phyloP scores from a whole-genome alignment of 495 filamentous ascomycete genomes.

The Podospora pseudopauciseta region DNA sequence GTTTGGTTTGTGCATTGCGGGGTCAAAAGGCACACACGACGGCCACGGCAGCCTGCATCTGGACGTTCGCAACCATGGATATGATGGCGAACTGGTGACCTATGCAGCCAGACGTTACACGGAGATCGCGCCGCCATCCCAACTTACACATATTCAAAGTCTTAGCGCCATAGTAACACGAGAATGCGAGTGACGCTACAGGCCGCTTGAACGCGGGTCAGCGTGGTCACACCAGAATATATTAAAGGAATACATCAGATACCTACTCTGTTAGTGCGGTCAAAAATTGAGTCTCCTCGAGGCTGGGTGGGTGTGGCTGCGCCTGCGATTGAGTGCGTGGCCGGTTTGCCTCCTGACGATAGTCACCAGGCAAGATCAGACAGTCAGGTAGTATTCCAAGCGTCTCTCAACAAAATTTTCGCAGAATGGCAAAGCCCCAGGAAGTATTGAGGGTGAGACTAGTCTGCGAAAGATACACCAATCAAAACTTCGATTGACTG shows the following conservation, averaged over 20 bases:
- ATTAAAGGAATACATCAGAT: background rate
- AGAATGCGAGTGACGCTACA: background rate
- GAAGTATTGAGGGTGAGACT: background rate
- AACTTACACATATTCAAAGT: background rate
- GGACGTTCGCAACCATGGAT: background rate
- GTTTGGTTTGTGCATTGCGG: background rate
- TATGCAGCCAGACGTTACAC: conserved; percentile 1
- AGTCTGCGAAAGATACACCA: background rate
- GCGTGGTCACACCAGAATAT: background rate
- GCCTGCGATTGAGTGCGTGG: background rate
- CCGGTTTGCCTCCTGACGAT: background rate
- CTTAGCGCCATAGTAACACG: background rate
- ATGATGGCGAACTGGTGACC: conserved; percentile 2
- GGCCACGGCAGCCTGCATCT: background rate
- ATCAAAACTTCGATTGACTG: background rate
- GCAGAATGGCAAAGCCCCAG: background rate
- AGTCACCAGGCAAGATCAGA: background rate
- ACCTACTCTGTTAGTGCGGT: background rate
- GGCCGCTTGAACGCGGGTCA: background rate
- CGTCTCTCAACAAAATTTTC: background rate
- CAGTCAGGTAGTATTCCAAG: background rate
- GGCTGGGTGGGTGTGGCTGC: background rate
- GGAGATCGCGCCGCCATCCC: background rate
- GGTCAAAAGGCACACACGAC: background rate
- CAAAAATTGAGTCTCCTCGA: background rate